Base-by-base conservation (phyloP, 768 basidiomycete species). In the Lentinula sp. region DNA sequence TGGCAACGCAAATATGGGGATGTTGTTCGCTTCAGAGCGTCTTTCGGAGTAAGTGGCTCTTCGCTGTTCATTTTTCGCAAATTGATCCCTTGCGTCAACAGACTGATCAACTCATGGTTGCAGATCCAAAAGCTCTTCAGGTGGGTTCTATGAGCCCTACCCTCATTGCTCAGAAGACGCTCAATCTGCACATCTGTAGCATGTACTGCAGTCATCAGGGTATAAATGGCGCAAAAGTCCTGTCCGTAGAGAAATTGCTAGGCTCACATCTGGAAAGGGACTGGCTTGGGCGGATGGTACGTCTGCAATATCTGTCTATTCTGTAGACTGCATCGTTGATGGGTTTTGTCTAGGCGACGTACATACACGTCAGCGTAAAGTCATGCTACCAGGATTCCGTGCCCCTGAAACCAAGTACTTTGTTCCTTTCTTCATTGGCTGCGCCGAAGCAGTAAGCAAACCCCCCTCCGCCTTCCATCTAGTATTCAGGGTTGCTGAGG, bases 381-480 rank as follows among this genome's bases (percentile, higher is more conserved):
- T 72, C 16, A 73, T 75, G 73, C 64, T 70, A 7, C 74, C 74
- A 18, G 72, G 72, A 3, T 75, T 75, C 51, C 70, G 71, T 10
- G 50, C 62, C 0, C 65, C 69, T 2, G 70, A 72, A 53, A 61
- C 67, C 2, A 70, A 66, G 56, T 70, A 64, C 9, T 66, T 72
- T 4, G 60, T 72, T 18, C 72, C 74, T 6, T 52, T 72, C 13
- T 75, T 75, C 64, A 57, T 60, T 16, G 59, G 65, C 39, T 65
- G 64, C 53, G 70, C 73, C 3, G 67, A 71, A 56, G 65, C 66
- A 62, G 73, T 72, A 55, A 10, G 42, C 16, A 7, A 18, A 15
- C 15, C 23, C 16, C 9, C 15, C 15, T 5, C 32, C 12, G 16
- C 2, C 18, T 7, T 39, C 37, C 1, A 32, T 28, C n/a, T 39